Evolutionary conservation across 305 asterid species (phyloP), one percentile per base, ranked within the genome.

Genomic region (Rubia tinctorum): DNA sequence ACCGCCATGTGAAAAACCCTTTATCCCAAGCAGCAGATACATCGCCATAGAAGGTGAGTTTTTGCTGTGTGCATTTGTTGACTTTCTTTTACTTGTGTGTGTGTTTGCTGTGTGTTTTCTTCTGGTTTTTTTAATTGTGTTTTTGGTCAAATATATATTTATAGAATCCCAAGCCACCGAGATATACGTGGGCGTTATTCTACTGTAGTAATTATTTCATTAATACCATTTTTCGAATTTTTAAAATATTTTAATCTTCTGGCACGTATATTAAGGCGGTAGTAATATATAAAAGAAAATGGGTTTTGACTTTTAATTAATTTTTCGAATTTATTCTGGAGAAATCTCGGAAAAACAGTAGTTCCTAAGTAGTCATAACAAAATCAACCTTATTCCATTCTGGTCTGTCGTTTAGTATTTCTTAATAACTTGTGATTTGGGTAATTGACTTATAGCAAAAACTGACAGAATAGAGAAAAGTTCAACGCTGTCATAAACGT

Each of bases 121-220:
- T n/a, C n/a, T n/a, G n/a, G n/a, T n/a, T n/a, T n/a, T n/a, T n/a
- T n/a, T n/a, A n/a, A n/a, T n/a, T n/a, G n/a, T n/a, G n/a, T n/a
- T n/a, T n/a, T 6, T 53, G 55, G 40, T 66, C 55, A 73, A 76
- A 73, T 80, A 65, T 60, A 56, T 61, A 76, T 13, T 40, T 42
- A 27, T 22, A 37, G 83, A 53, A 62, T 69, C 55, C 43, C 68
- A 34, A 60, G 56, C 71, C 69, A 34, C 82, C 84, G 84, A 77
- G 85, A 80, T 77, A 72, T 75, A 79, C 80, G 81, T 70, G n/a
- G n/a, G 84, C 79, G 84, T 81, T 87, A 74, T 75, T n/a, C 53
- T 53, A 49, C 71, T 70, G 74, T 63, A 63, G 49, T 77, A 8
- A 64, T 20, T 70, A 51, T 22, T 40, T 13, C 69, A 43, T 59